Base-by-base conservation (phyloP, 2,329 filamentous ascomycete genomes). In the Neodidymelliopsis sp. region DNA sequence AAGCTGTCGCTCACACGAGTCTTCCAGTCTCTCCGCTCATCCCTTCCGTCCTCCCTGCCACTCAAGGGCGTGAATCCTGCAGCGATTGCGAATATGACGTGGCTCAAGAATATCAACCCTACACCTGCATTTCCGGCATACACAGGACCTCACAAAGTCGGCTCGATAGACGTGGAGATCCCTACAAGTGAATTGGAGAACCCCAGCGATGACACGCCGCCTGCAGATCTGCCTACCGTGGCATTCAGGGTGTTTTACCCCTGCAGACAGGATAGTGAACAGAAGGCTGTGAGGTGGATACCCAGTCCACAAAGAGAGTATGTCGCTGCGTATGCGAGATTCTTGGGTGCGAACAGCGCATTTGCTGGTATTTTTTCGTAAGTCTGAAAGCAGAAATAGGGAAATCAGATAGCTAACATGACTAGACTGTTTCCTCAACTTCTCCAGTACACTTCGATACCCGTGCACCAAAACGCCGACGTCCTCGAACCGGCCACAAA, bases 191-290 rank as follows among this genome's bases (percentile, higher is more conserved):
- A 81, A 27, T 70, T 83, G 12, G 63, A 74, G 23, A 71, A 69
- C 2, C 68, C 73, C 1, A 77, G 80, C 20, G 83, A 85, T 0
- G 77, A 81, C 16, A 78, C 81, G 38, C 80, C 84, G 4, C 72
- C 74, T 45, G 41, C 56, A 1, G 84, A 65, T 18, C 15, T 92
- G 34, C 77, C 84, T 15, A 96, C 91, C 1, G 79, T 95, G 19
- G 86, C 89, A 47, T 94, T 90, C 70, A 84, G 91, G 54, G 79
- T 95, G 49, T 96, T 90, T 75, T 95, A 95, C 68, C 91, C 91
- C 1, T 65, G 62, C 20, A 59, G 54, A 23, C 53, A 57, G 28
- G 63, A 65, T 4, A 69, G 64, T 29, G 50, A 73, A 40, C 79
- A 83, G 62, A 83, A 83, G 61, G 79, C 78, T 8, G 87, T 91